These are phyloP conservation scores for Leucocoprinus gongylophorus DNA, from an alignment of 1,284 basidiomycete species.

Conservation along the genomic window DNA sequence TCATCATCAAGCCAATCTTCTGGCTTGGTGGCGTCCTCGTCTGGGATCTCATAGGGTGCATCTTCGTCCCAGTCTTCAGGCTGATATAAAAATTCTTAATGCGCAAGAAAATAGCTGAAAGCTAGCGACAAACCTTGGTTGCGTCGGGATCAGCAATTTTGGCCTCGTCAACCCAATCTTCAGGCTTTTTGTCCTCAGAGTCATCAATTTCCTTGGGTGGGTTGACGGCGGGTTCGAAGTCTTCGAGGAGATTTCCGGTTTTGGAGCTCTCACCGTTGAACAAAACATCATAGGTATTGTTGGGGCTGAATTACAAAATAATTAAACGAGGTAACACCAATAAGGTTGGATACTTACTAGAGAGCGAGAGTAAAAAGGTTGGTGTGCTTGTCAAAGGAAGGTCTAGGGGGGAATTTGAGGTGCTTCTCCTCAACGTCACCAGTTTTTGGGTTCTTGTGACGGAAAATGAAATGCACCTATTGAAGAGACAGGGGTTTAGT, in stretches of 20 bases:
- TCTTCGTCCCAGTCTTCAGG: conserved; percentile 97
- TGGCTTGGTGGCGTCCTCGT: conserved; percentile 85
- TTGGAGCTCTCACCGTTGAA: conserved; percentile 85
- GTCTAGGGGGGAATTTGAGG: conserved; percentile 75
- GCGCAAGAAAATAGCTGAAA: background rate
- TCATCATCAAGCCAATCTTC: conserved; percentile 96
- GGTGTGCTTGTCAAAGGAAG: conserved; percentile 82
- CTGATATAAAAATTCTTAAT: conserved; percentile 28
- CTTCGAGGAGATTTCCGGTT: conserved; percentile 84
- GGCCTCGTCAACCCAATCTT: conserved; percentile 88
- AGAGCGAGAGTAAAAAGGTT: conserved; percentile 92
- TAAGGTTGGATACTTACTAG: conserved; percentile 49
- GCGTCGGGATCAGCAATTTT: conserved; percentile 84
- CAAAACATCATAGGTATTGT: conserved; percentile 91
- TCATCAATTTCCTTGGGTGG: conserved; percentile 92
- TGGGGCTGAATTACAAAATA: conserved; percentile 50
- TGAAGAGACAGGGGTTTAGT: conserved; percentile 12
- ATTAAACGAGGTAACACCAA: background rate
- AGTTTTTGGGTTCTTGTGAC: conserved; percentile 87
- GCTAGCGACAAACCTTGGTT: conserved; percentile 51
- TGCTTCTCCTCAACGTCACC: conserved; percentile 98
- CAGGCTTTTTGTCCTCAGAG: conserved; percentile 85
- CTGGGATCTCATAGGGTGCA: conserved; percentile 84
- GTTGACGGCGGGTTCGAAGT: conserved; percentile 95
- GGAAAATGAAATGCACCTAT: conserved; percentile 96